Conservation (phyloP, 176 grass and related monocot genomes). For the Melocanna baccifera region DNA sequence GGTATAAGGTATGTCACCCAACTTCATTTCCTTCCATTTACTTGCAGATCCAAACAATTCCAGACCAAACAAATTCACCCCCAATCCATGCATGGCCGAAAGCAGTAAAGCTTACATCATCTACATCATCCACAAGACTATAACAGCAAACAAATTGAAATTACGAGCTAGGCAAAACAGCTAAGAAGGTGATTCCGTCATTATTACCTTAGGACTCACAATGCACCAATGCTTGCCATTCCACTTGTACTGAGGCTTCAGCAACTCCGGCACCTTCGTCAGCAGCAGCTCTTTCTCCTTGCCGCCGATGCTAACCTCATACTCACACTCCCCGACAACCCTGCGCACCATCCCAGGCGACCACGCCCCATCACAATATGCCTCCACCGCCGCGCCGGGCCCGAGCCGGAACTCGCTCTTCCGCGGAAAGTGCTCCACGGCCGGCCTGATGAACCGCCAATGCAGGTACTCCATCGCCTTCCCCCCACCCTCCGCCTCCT, state of each 20-base stretch:
- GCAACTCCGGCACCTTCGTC: conserved; percentile 13
- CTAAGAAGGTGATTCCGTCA: background rate
- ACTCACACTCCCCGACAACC: conserved; percentile 18
- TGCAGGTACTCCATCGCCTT: conserved; percentile 54
- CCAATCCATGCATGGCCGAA: background rate
- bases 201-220: conserved; percentile 21
- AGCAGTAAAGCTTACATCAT: background rate
- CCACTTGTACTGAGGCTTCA: conserved; percentile 48
- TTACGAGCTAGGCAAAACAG: background rate
- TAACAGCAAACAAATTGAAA: background rate
- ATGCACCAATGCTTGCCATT: conserved; percentile 50
- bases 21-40: background rate
- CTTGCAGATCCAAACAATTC: background rate
- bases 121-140: background rate
- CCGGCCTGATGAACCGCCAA: conserved; percentile 45
- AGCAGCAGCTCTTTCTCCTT: conserved; percentile 13
- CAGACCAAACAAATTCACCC: background rate
- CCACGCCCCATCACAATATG: conserved; percentile 50
- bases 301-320: background rate
- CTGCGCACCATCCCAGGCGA: conserved; percentile 25
- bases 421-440: background rate
- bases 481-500: background rate
- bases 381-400: conserved; percentile 35
- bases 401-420: conserved; percentile 21
- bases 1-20: background rate